phyloP scores from a whole-genome alignment of 306 rosid species.

The Betula pendula region DNA sequence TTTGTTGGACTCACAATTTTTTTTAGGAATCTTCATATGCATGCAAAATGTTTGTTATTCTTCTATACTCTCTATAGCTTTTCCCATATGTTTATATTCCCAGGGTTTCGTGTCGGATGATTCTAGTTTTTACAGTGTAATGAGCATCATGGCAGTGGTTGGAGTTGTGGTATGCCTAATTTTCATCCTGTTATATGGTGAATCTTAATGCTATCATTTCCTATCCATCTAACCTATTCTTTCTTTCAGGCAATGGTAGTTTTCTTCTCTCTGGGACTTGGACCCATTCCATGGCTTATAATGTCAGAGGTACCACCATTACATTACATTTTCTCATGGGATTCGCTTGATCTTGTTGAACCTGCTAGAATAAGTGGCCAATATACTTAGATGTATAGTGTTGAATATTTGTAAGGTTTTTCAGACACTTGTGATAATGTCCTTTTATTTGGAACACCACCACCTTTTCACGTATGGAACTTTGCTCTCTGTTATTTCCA shows the following conservation, averaged over 20 bases:
- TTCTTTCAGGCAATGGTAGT: conserved; percentile 75
- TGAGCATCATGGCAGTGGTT: conserved; percentile 59
- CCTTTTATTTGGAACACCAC: background rate
- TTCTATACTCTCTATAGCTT: conserved; percentile 10
- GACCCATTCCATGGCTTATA: conserved; percentile 98
- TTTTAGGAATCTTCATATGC: background rate
- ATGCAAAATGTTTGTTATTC: conserved; percentile 3
- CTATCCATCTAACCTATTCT: conserved; percentile 21
- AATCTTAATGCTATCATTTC: conserved; percentile 22
- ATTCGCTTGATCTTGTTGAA: background rate
- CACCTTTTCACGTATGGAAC: background rate
- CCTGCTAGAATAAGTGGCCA: background rate
- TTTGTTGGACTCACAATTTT: background rate
- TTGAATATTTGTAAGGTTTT: background rate
- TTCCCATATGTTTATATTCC: conserved; percentile 11
- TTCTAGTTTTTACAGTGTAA: conserved; percentile 46
- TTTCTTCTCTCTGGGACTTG: conserved; percentile 83
- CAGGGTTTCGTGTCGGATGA: conserved; percentile 49
- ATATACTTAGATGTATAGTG: too few relatives aligned
- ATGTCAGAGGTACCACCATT: conserved; percentile 86
- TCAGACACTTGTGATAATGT: background rate
- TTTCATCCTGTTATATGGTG: background rate
- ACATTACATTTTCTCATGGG: background rate
- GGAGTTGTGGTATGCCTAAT: conserved; percentile 86
- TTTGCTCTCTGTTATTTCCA: background rate